Evolutionary conservation across 768 basidiomycete genomes (phyloP), one percentile per base, ranked within the genome.

Genomic region (Lyophyllum semitale): DNA sequence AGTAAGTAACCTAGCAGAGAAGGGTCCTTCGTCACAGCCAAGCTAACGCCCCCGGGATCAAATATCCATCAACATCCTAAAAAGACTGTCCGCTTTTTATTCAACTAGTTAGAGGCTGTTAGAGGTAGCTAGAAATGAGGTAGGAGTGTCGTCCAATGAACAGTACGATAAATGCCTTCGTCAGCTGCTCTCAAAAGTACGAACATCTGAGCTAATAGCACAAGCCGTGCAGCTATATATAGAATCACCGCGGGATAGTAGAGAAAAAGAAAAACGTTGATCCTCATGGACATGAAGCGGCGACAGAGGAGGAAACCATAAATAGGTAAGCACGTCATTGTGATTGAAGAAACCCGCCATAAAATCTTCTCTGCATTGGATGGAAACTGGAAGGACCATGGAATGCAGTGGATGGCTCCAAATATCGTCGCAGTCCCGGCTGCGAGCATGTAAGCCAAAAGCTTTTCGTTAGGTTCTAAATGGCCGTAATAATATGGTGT

Each of bases 301-400:
- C 37, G 7, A 38, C 18, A 38, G 13, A 48, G 32, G 13, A 48
- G 32, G 18, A 48, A 33, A 12, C 18, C 42, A 26, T 44, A 45
- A n/a, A 37, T 11, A 3, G 58, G 54, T 3, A 45, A 4, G 27
- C 26, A 50, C 7, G 60, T 56, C 15, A 69, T 59, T 6, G 60
- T 35, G 4, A 64, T 25, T 0, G 66, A 56, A 8, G 47, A 61
- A n/a, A 56, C 46, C 5, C 64, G 62, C 37, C 37, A 38, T 38
- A 38, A 15, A 5, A 58, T 40, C 42, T 55, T 18, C 37, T 69
- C 69, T 1, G 30, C 12, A 9, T 48, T 23, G 1, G 59, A 59
- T 8, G 68, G 66, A 47, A 72, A 72, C 0, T 55, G 15, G 29
- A 64, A 66, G 23, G 47, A 15, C 72, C 72, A 71, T 9, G 61